Base-by-base conservation (phyloP, 2,329 filamentous ascomycete species). In the Colletotrichum sp. region DNA sequence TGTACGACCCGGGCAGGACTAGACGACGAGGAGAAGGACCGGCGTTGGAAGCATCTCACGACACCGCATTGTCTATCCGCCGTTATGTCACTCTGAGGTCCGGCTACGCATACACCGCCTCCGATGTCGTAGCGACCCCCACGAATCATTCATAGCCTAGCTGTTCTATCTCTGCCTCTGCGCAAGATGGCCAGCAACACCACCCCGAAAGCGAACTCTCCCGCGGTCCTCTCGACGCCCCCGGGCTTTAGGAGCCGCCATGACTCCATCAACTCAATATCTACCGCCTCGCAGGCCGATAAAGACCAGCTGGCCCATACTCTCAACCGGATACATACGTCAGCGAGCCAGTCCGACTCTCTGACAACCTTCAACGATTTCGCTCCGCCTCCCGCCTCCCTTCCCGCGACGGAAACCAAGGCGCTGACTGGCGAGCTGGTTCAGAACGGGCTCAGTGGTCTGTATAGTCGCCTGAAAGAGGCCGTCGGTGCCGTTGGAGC, bases 301-400 rank as follows among this genome's bases (percentile, higher is more conserved):
- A 94, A 92, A 81, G 94, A 95, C 77, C 93, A 94, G 73, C 89
- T 96, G 48, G 92, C 94, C 38, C 91, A 95, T 77, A 91, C 94
- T 21, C 91, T 98, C 76, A 94, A 98, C 84, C 93, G 95, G 80
- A 98, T 98, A 79, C 96, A 98, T 84, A 95, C 89, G 66, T 93
- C 94, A 8, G 96, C 96, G n/a, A 97, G 94, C 81, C 94, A 95
- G 82, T 94, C 94, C 38, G 94, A 94, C 77, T 91, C 93, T 38
- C 89, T 98, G 64, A 98, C 96, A 4, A 97, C 96, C 10, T 98
- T 98, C 85, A 97, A 97, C 85, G 96, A 98, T 81, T 96, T 98
- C 80, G 94, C 94, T 1, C 90, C 93, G 0, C 93, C 93, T 1
- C 93, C 94, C 0, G 87, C 89, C 4, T 88, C 90, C 2, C 86